Base-by-base conservation (phyloP, 345 rosid species). In the Eucalyptus viminalis region DNA sequence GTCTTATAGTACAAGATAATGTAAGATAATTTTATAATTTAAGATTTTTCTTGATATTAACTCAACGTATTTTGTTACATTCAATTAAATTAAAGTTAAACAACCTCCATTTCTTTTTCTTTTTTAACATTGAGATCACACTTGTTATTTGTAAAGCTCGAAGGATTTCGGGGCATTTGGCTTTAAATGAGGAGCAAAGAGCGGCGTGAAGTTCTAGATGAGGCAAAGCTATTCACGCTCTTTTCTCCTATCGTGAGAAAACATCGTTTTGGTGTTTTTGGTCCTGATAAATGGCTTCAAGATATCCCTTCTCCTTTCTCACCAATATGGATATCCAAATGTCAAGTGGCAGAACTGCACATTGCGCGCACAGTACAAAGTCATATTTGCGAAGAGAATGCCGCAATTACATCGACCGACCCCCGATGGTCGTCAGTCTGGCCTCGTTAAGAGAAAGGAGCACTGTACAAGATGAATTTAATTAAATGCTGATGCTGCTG, bases 21-120 rank as follows among this genome's bases (percentile, higher is more conserved):
- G 9, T 0, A 22, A 22, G 2, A 19, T 56, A 9, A 22, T 0
- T 56, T 56, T 0, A 56, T 56, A 0, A 56, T 56, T 56, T 22
- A 56, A 24, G 6, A 2, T 22, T 9, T 56, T 1, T 24, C 14
- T 22, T 56, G 6, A 56, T 56, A 24, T 56, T 24, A 4, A 56
- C 29, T 56, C 62, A 56, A 10, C 24, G 13, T 56, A 24, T 56
- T 29, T 65, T 3, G 1, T 76, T 40, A 37, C 47, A 76, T 21
- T 76, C 83, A 3, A 76, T 76, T 19, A 37, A 2, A 76, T 37
- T 76, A 34, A 17, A 19, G 5, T 37, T 72, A 37, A 37, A 21
- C 15, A 11, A n/a, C 21, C 19, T 14, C 76, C 76, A n/a, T 8
- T 65, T 65, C 1, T 65, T 29, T 8, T 65, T n/a, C 2, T 15